Conservation (phyloP, 73 alveolate species). For the Stentor roeselii region DNA sequence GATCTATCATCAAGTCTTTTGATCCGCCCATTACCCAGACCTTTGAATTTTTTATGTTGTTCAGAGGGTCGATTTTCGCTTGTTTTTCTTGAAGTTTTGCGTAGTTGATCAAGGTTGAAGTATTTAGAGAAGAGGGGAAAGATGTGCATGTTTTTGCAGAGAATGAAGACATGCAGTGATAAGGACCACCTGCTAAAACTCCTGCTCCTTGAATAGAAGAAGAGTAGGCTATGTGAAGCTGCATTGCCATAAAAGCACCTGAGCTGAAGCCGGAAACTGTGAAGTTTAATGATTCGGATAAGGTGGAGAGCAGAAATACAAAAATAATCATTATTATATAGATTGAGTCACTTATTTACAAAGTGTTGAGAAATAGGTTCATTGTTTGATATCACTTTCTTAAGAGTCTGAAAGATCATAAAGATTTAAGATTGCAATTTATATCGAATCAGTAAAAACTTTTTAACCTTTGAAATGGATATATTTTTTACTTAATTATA, state of each 20-base stretch:
- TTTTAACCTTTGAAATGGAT: too few species aligned
- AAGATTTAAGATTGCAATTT: too few species aligned
- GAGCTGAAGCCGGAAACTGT: conserved; percentile 57
- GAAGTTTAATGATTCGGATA: too few species aligned
- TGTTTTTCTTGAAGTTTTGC: not conserved
- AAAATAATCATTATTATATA: too few species aligned
- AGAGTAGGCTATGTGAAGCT: conserved; percentile 51
- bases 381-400: too few species aligned
- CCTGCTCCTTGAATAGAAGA: conserved; percentile 44
- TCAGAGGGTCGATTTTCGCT: not conserved
- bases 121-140: not conserved
- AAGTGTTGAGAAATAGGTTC: too few species aligned
- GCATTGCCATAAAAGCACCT: conserved; percentile 58
- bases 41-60: not conserved
- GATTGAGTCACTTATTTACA: too few species aligned
- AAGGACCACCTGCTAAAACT: conserved; percentile 59
- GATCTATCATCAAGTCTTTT: not conserved
- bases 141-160: conserved; percentile 2
- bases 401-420: too few species aligned
- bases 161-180: conserved; percentile 29
- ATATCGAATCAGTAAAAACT: too few species aligned
- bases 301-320: too few species aligned
- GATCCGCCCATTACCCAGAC: conserved; percentile 19
- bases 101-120: not conserved
- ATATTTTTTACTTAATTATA: too few species aligned